Base-by-base conservation (phyloP, 2,329 filamentous ascomycete genomes). In the Penicillium sp. region DNA sequence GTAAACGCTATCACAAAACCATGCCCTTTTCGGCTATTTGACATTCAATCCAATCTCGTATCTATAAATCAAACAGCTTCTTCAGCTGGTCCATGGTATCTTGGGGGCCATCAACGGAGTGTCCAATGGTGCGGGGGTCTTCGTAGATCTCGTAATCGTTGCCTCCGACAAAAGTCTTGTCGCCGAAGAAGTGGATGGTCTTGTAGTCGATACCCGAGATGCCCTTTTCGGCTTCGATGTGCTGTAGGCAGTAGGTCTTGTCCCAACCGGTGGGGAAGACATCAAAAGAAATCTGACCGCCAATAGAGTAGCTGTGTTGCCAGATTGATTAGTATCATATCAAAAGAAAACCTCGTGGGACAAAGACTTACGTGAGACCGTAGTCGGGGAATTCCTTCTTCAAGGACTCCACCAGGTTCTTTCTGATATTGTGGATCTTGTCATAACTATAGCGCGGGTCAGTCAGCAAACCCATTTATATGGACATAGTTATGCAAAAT, bases 241-340 rank as follows among this genome's bases (percentile, higher is more conserved):
- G 92, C 66, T 84, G 80, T 64, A 97, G 81, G 79, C 92, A 97
- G 82, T 96, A 99, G 10, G 90, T 96, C 86, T 97, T 99, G 79
- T 99, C 94, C 94, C 94, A 99, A 69, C 94, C 94, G 3, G 80
- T 84, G 61, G 94, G 94, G 83, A 99, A 99, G 68, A 97, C 89
- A 72, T 99, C 94, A 75, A 99, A 99, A 57, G 92, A 97, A 76
- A 99, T 97, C 72, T 97, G 91, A 50, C 94, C 94, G 65, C 94
- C 94, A 67, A 99, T 96, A 60, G 91, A 93, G 81, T 88, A 97
- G 40, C 89, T 92, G 58, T 59, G 47, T 38, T 40, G 37, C 8
- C 3, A 6, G 2, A 27, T 32, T 34, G 12, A 41, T 62, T 48
- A 57, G 56, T 32, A 38, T 32, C 37, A 55, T 31, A 29, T 54